A percentile compares a stretch with the other conserved stretches of the same genome.
Evolutionary conservation across 75 land plant species (phyloP).

Genomic region (Selaginella moellendorffii): DNA sequence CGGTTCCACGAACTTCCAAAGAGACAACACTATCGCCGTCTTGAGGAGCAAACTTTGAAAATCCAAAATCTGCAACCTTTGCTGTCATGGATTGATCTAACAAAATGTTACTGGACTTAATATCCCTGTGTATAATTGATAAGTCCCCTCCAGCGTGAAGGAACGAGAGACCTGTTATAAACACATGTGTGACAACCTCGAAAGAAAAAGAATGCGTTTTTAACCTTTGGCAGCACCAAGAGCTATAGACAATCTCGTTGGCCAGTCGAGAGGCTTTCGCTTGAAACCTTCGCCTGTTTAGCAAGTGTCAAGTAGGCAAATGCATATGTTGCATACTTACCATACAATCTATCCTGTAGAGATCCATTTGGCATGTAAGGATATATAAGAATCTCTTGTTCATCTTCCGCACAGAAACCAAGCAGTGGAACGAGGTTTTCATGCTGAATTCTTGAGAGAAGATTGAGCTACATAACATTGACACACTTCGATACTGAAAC

Average conservation of each 20-base stretch:
- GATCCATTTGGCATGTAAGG: constrained; percentile 61
- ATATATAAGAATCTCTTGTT: constrained; percentile 49
- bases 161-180: constrained; percentile 19
- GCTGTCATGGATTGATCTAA: neutral
- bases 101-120: constrained; percentile 15
- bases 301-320: too few relatives aligned
- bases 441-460: constrained; percentile 37
- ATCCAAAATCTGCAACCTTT: constrained; percentile 15
- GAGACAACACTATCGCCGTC: constrained; percentile 36
- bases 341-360: constrained; percentile 51
- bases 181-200: too few relatives aligned
- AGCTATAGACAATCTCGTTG: constrained; percentile 59
- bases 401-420: constrained; percentile 45
- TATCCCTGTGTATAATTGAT: constrained; percentile 14
- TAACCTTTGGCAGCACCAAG: constrained; percentile 62
- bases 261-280: constrained; percentile 42
- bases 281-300: constrained; percentile 39
- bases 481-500: neutral
- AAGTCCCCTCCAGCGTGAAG: constrained; percentile 13
- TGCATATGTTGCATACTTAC: too few relatives aligned
- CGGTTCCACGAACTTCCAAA: constrained; percentile 50
- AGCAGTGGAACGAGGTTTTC: constrained; percentile 54
- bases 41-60: constrained; percentile 10
- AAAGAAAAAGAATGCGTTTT: too few relatives aligned
- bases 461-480: constrained; percentile 26